Evolutionary conservation across 805 yeast species (phyloP), one percentile per base, ranked within the genome.

Genomic region (Spathaspora gorwiae): DNA sequence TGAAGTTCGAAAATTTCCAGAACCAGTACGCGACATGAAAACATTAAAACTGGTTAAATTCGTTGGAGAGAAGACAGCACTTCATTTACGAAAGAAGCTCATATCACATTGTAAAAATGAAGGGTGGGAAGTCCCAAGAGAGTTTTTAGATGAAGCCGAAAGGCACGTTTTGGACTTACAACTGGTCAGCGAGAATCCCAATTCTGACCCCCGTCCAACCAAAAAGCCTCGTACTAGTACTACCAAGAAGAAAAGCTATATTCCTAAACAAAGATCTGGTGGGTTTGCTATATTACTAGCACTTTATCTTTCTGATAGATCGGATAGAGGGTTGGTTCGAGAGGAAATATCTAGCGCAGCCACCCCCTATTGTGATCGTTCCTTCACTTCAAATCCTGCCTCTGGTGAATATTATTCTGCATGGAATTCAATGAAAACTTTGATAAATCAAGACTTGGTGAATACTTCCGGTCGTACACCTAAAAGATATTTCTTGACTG

Each of bases 261-360:
- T 89, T 0, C 97, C 97, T 0, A 73, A 71, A 40, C 79, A 80
- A 48, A 66, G 90, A 32, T 80, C 94, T 0, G 97, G 97, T 1
- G 95, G 87, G 0, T 90, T 87, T 66, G 96, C 94, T 0, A 84
- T 90, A 7, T 54, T 90, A 14, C 49, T 88, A 14, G 82, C 83
- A 0, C 63, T 90, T 3, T 65, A 72, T 41, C 69, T 78, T 38
- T 60, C 57, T 26, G 89, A 83, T 54, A 60, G 64, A 4, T 54
- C 62, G 1, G 61, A 72, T 15, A 56, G 61, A n/a, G 95, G 96
- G 0, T 55, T 87, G 54, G 72, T 82, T 4, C 84, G 80, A 55
- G 79, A 78, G 9, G 84, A 79, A 34, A 74, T 90, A 6, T 66
- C 78, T 2, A 55, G 70, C 8, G 54, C 60, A 13, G 95, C 87